Evolutionary conservation across 1,139 yeast species (phyloP), one percentile per base, ranked within the genome.

Genomic region (Lodderomyces pseudojiufengensis): DNA sequence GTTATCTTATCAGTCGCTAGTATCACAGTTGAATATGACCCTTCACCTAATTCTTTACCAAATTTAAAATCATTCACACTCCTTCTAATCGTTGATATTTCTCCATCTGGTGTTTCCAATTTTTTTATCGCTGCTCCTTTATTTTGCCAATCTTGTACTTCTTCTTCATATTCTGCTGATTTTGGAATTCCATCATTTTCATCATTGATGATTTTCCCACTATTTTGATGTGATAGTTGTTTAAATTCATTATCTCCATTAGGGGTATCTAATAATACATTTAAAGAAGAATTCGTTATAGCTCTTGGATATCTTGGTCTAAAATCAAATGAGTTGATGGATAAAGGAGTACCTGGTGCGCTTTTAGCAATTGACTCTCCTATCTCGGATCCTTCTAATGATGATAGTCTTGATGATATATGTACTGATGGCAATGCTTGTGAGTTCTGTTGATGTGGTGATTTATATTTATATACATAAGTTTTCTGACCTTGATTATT

Each of bases 1-100:
- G 84, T 80, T 41, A 79, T 80, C 31, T 80, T 71, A 48, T 92
- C 96, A 2, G 84, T 72, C 1, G 95, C 98, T 36, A 84, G 79
- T 35, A 84, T 84, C 5, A 92, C 97, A 5, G 95, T 88, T 3
- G 97, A 90, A 54, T 92, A 94, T 1, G 97, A 87, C 1, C 99
- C 99, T 55, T 88, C 96, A 8, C 99, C 99, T 29, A 94, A 73
- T 39, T 82, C 78, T 37, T 83, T 80, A 24, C 95, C 92, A 52
- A 92, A 88, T 45, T 80, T 79, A 60, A 90, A 94, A 61, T 92
- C 98, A 45, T 75, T 73, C 2, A 90, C 95, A 14, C 83, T 73
- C 51, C 86, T 70, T 50, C 76, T 76, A 22, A 70, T 61, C 6
- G 67, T 48, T 33, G 53, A 51, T 24, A 45, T 46, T 20, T 39